Evolutionary conservation across 2,329 filamentous ascomycete genomes (phyloP), one percentile per base, ranked within the genome.

Genomic region (Penicillium sp.): DNA sequence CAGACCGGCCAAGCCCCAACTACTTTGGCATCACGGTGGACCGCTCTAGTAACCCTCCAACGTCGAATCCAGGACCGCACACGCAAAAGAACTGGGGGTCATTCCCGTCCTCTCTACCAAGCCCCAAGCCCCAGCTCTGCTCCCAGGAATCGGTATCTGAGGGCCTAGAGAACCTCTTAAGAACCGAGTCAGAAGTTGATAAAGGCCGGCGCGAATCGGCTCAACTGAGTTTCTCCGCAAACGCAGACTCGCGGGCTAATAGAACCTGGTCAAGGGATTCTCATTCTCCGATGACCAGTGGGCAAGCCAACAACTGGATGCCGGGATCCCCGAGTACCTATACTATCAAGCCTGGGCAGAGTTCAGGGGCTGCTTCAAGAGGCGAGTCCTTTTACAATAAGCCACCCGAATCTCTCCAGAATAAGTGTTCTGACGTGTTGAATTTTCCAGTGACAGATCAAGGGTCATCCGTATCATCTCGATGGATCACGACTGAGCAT

Each of bases 21-120:
- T 96, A 96, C 76, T 96, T 96, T 73, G 90, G 90, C 56, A 85
- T 96, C 60, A 81, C 87, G 33, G 78, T 91, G 62, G 87, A 92
- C 44, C 70, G 66, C 59, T 74, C 85, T 19, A 81, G 77, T 56
- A 87, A 90, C 61, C 81, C 84, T 24, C 83, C 87, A 61, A 87
- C 88, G 54, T 89, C 88, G 2, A 79, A 77, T 61, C 76, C 78
- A 24, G 84, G 82, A 4, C 81, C 82, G 36, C 81, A 89, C 61
- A 82, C 87, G 1, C 85, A 85, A 57, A 86, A 87, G 64, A 90
- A 90, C 74, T 94, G 90, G 89, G 90, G 88, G 66, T 84, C 89
- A 9, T 83, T 87, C 85, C 90, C 91, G 2, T 87, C 87, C 62
- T 83, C 88, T 63, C 78, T 92, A 6, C 84, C 90, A 0, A 74